Percentiles rank a stretch among this genome's conserved stretches.
Evolutionary conservation across 768 basidiomycete genomes (phyloP).

Genomic region (Thelephora ganbajun): DNA sequence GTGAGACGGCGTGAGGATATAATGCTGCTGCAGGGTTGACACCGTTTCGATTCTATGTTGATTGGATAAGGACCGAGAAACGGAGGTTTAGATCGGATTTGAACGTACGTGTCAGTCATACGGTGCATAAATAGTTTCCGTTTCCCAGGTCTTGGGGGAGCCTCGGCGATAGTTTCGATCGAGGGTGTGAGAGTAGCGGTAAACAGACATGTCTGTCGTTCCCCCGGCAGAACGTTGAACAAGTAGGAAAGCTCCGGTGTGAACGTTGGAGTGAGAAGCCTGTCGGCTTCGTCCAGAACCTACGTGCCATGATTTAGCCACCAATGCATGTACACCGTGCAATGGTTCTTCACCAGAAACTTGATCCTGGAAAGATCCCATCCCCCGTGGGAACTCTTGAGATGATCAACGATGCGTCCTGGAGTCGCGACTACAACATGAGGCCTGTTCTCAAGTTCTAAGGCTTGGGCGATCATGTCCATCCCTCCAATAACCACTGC

Average conservation of each 20-base stretch:
- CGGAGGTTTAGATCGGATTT: not conserved
- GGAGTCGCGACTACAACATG: slow-evolving; percentile 95
- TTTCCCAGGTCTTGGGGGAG: slow-evolving; percentile 69
- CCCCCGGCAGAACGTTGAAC: slow-evolving; percentile 62
- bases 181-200: slow-evolving; percentile 88
- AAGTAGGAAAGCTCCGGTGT: slow-evolving; percentile 70
- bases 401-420: slow-evolving; percentile 84
- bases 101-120: slow-evolving; percentile 53
- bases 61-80: slow-evolving; percentile 5
- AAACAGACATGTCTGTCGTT: slow-evolving; percentile 93
- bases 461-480: slow-evolving; percentile 93
- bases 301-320: slow-evolving; percentile 15
- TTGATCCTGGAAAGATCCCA: slow-evolving; percentile 80
- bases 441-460: slow-evolving; percentile 73
- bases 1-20: slow-evolving; percentile 87
- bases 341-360: slow-evolving; percentile 48
- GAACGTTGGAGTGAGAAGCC: slow-evolving; percentile 82
- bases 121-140: slow-evolving; percentile 77
- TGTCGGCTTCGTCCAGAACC: slow-evolving; percentile 95
- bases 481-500: slow-evolving; percentile 92
- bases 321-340: not conserved
- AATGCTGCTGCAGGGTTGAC: slow-evolving; percentile 73
- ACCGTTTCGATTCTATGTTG: slow-evolving; percentile 73
- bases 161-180: slow-evolving; percentile 64
- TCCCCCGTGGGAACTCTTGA: slow-evolving; percentile 61